These are phyloP conservation scores for Malus fusca DNA, from an alignment of 306 rosid species.

Conservation along the genomic window DNA sequence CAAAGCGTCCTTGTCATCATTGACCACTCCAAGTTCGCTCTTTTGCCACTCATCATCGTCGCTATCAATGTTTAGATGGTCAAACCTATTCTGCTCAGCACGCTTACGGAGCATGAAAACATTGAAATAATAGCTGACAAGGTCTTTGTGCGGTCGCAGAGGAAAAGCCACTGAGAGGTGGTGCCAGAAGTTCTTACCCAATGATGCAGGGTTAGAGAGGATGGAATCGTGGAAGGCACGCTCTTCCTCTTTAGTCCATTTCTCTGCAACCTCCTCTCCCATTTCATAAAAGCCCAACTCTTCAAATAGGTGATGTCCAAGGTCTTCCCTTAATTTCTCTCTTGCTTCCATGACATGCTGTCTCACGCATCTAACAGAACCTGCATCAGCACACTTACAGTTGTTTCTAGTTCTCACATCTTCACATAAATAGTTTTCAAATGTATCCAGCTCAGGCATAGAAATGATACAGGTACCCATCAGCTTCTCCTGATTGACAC, in stretches of 20 bases:
- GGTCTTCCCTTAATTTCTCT: conserved; percentile 18
- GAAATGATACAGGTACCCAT: conserved; percentile 24
- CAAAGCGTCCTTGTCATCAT: conserved; percentile 17
- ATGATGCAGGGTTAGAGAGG: conserved; percentile 24
- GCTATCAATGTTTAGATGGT: conserved; percentile 26
- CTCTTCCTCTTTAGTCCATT: conserved; percentile 33
- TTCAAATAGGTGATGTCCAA: conserved; percentile 18
- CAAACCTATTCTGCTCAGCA: conserved; percentile 29
- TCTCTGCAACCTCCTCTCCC: conserved; percentile 30
- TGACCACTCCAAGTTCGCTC: conserved; percentile 6
- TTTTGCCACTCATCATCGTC: conserved; percentile 32
- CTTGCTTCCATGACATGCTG: conserved; percentile 23
- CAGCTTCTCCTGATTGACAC: conserved; percentile 11
- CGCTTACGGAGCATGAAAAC: conserved; percentile 30
- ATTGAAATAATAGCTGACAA: conserved; percentile 36
- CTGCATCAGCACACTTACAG: conserved; percentile 23
- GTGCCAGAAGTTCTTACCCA: conserved; percentile 30
- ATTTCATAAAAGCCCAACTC: conserved; percentile 32
- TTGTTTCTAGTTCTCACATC: conserved; percentile 7
- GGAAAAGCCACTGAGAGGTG: conserved; percentile 22
- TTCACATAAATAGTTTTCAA: conserved; percentile 1
- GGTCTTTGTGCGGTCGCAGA: conserved; percentile 15
- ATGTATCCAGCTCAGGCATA: conserved; percentile 23
- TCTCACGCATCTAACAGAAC: conserved; percentile 30
- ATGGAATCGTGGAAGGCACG: conserved; percentile 20